These are phyloP conservation scores for Neofusicoccum sp. DNA, from an alignment of 2,329 filamentous ascomycete genomes.

Conservation along the genomic window DNA sequence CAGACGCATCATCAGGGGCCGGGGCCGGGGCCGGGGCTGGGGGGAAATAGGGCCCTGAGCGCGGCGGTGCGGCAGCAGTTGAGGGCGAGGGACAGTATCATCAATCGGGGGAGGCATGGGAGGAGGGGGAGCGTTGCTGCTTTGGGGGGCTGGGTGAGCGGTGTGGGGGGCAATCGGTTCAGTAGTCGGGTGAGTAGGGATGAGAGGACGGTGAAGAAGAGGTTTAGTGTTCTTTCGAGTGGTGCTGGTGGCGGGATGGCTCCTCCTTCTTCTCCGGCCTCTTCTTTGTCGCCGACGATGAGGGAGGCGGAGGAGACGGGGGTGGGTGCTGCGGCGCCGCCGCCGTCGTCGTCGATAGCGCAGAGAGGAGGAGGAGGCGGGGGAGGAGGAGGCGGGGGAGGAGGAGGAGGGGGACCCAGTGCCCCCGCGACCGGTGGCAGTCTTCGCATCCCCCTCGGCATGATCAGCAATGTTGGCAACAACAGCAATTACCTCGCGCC, in stretches of 20 bases:
- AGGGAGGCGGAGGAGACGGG: background rate
- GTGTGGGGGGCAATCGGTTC: background rate
- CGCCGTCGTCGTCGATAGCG: background rate
- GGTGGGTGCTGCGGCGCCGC: background rate
- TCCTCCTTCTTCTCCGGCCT: no score
- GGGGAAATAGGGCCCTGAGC: background rate
- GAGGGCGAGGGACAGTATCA: background rate
- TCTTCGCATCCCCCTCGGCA: constrained; percentile 4
- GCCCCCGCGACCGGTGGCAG: background rate
- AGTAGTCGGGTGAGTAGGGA: background rate
- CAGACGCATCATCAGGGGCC: background rate
- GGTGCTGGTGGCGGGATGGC: background rate
- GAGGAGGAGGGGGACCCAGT: background rate
- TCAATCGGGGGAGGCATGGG: constrained; percentile 8
- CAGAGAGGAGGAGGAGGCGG: background rate
- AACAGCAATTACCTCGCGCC: background rate
- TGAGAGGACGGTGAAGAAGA: no score
- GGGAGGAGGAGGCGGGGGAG: background rate
- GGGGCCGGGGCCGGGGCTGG: background rate
- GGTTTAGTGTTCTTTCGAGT: no score
- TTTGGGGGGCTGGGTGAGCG: background rate
- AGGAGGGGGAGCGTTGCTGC: background rate
- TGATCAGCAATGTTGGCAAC: constrained; percentile 1
- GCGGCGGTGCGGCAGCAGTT: constrained; percentile 13
- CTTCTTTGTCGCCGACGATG: no score